Evolutionary conservation across 2,329 filamentous ascomycete species (phyloP), one percentile per base, ranked within the genome.

Genomic region (Ophiostoma angusticollis): DNA sequence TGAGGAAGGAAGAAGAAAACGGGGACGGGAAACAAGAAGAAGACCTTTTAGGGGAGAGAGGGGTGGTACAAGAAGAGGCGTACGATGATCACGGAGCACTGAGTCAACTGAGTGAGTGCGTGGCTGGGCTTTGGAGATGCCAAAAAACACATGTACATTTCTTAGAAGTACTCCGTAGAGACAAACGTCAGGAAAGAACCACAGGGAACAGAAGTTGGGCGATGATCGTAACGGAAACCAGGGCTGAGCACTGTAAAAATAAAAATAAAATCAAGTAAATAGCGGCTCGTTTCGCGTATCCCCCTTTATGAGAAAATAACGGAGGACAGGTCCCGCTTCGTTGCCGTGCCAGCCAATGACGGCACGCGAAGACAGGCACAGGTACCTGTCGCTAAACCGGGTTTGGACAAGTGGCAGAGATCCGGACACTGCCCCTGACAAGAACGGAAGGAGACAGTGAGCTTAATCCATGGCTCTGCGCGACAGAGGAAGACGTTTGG

Each of bases 341-440:
- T 5, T 8, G 6, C 7, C 3, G 6, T 6, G n/a, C 5, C 16
- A 29, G 22, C 35, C 28, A 39, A 31, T 39, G 3, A 37, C 8
- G 12, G 17, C 16, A 19, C 32, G 22, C 16, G 14, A 18, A 17
- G 24, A 12, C 14, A 17, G 39, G 12, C 37, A 11, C 30, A 28
- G 22, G 41, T 45, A 36, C 43, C 43, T 45, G 12, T 35, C 37
- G 22, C 44, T 46, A 45, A 47, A 45, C 42, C 45, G 14, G 38
- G 40, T 41, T 41, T 33, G 42, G 42, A 9, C 16, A 39, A 33
- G 27, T 16, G 16, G 4, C 19, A 25, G 29, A 31, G 31, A 39
- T 14, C 31, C 23, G 30, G 16, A 9, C n/a, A 9, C 14, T n/a
- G n/a, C 19, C 31, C 34, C 35, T 37, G 40, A 29, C 24, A 38